A percentile compares a stretch with the other conserved stretches of the same genome.
Evolutionary conservation across 2,329 filamentous ascomycete genomes (phyloP).

Genomic region (Cordyceps pruinosa): DNA sequence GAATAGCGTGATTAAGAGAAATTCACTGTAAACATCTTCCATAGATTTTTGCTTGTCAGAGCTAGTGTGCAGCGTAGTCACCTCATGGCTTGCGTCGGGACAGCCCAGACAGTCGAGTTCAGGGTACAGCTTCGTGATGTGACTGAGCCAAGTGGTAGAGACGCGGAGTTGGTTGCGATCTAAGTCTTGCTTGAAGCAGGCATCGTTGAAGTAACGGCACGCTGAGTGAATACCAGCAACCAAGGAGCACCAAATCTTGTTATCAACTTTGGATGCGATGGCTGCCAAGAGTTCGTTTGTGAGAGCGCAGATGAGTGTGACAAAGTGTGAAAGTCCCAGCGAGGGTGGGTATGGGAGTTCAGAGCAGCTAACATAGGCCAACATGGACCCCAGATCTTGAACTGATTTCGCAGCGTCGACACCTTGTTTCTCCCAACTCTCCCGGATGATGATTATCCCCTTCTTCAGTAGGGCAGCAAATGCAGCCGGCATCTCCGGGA

Average conservation of each 20-base stretch:
- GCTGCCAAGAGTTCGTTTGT: conserved; percentile 29
- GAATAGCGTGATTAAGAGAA: conserved; percentile 33
- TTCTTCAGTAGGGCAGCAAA: conserved; percentile 29
- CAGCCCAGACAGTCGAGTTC: conserved; percentile 19
- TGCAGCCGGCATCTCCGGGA: conserved; percentile 28
- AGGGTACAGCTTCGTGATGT: conserved; percentile 24
- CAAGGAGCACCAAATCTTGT: conserved; percentile 32
- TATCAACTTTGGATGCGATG: conserved; percentile 26
- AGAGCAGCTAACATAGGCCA: conserved; percentile 46
- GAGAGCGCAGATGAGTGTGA: conserved; percentile 32
- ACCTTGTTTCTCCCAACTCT: conserved; percentile 17
- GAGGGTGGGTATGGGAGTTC: conserved; percentile 24
- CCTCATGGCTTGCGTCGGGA: background rate
- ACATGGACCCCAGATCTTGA: conserved; percentile 32
- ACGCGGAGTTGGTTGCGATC: conserved; percentile 17
- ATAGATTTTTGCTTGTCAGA: background rate
- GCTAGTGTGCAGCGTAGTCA: conserved; percentile 16
- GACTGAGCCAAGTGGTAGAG: conserved; percentile 20
- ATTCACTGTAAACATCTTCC: conserved; percentile 22
- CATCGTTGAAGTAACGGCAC: conserved; percentile 34
- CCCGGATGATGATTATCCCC: conserved; percentile 21
- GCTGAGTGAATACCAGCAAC: conserved; percentile 30
- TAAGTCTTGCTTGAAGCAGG: conserved; percentile 25
- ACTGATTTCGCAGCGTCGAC: conserved; percentile 23
- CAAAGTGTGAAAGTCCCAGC: conserved; percentile 32